phyloP scores from a whole-genome alignment of 139 green algal genomes.

The Coelastrella sp. region DNA sequence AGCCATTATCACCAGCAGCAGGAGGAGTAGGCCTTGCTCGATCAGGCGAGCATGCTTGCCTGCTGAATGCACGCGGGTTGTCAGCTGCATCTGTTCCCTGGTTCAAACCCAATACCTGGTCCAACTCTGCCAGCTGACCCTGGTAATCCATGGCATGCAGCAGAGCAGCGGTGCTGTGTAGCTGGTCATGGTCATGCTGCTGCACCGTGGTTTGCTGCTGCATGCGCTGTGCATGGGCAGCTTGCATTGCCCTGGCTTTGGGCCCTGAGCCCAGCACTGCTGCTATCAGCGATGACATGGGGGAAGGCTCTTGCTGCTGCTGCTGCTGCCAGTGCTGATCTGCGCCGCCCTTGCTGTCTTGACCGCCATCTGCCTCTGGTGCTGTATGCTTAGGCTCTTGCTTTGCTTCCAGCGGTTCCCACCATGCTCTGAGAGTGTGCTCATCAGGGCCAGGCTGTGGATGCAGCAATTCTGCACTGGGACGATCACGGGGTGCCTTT shows the following conservation, averaged over 20 bases:
- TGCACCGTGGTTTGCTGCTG: not conserved
- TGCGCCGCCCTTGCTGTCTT: not conserved
- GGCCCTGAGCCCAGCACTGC: not conserved
- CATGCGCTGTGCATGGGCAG: not conserved
- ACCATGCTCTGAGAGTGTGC: not conserved
- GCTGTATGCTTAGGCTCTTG: no score
- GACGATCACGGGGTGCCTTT: no score
- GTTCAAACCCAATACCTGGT: conserved; percentile 8
- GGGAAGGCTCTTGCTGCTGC: not conserved
- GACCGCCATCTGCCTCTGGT: no score
- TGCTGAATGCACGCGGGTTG: not conserved
- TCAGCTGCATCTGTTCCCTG: no score
- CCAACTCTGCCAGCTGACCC: not conserved
- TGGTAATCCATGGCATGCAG: not conserved
- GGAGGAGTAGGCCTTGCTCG: not conserved
- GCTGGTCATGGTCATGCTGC: no score
- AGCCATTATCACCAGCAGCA: not conserved
- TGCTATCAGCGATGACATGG: not conserved
- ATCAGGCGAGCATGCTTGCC: not conserved
- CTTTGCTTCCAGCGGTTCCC: not conserved
- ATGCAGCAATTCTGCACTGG: no score
- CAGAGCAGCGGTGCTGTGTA: not conserved
- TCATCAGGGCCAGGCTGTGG: no score
- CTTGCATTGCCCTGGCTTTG: not conserved
- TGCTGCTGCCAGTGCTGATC: not conserved